A percentile compares a stretch with the other conserved stretches of the same genome.
Conservation (phyloP, 1,139 yeast genomes). For the Candida glucosophila region DNA sequence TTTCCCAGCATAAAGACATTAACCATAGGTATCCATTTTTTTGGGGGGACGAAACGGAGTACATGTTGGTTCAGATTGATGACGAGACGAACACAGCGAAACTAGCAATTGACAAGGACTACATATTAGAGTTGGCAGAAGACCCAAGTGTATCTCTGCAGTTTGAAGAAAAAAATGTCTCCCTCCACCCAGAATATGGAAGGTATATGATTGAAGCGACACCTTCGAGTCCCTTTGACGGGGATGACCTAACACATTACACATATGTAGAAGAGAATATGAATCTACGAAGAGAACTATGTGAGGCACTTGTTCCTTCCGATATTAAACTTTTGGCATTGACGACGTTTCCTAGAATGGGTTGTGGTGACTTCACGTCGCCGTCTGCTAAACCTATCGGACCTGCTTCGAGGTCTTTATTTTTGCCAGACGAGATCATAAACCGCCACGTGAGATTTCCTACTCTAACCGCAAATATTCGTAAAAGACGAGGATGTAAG, state of each 20-base stretch:
- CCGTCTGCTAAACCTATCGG: conserved; percentile 64
- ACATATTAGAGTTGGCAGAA: conserved; percentile 57
- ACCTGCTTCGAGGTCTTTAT: conserved; percentile 75
- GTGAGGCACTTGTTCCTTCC: conserved; percentile 44
- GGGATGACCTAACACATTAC: conserved; percentile 47
- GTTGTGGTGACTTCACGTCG: conserved; percentile 65
- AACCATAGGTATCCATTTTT: conserved; percentile 53
- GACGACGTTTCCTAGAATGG: conserved; percentile 83
- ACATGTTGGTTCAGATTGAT: conserved; percentile 48
- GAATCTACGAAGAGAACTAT: conserved; percentile 57
- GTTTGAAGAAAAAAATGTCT: conserved; percentile 42
- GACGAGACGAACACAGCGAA: conserved; percentile 31
- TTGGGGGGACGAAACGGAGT: conserved; percentile 98
- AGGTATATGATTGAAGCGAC: conserved; percentile 95
- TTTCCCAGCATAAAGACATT: conserved; percentile 49
- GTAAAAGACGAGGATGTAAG: conserved; percentile 82
- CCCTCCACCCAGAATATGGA: conserved; percentile 96
- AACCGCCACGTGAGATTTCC: conserved; percentile 94
- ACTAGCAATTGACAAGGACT: conserved; percentile 69
- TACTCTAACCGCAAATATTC: conserved; percentile 86
- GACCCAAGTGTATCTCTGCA: conserved; percentile 24
- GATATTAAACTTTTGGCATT: conserved; percentile 64
- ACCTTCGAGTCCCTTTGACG: conserved; percentile 73
- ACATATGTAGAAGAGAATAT: conserved; percentile 77
- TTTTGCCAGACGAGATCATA: conserved; percentile 90